These are phyloP conservation scores for Penicillium brevicompactum DNA, from an alignment of 2,329 filamentous ascomycete species.

Conservation along the genomic window DNA sequence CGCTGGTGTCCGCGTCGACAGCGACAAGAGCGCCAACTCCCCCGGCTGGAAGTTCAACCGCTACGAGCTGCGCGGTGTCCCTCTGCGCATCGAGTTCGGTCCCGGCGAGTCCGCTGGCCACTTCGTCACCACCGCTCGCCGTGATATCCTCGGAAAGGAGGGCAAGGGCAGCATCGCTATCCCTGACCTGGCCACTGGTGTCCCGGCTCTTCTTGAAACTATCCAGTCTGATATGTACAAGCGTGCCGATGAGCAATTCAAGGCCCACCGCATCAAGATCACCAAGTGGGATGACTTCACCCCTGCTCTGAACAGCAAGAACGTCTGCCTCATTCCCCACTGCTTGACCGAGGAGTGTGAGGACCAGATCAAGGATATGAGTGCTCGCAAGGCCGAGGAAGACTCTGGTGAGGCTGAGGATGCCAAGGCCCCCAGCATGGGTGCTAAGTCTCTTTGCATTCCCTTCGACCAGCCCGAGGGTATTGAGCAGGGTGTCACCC, in stretches of 20 bases:
- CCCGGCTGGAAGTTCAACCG: conserved; percentile 99
- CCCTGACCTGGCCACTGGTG: conserved; percentile 68
- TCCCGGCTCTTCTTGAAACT: conserved; percentile 80
- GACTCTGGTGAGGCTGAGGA: conserved; percentile 70
- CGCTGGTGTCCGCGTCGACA: conserved; percentile 74
- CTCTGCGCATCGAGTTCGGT: conserved; percentile 91
- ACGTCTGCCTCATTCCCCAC: conserved; percentile 88
- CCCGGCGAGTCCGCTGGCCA: conserved; percentile 88
- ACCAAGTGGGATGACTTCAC: conserved; percentile 90
- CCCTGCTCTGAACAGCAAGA: conserved; percentile 86
- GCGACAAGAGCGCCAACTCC: conserved; percentile 84
- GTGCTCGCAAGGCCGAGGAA: conserved; percentile 67
- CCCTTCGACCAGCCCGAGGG: conserved; percentile 85
- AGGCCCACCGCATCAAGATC: conserved; percentile 76
- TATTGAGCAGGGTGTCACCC: conserved; percentile 76
- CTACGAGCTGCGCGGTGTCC: conserved; percentile 96
- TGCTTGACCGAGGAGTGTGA: conserved; percentile 84
- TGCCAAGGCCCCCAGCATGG: conserved; percentile 73
- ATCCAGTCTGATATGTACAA: conserved; percentile 83
- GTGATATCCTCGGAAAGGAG: conserved; percentile 67
- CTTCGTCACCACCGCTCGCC: conserved; percentile 81
- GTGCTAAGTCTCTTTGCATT: conserved; percentile 75
- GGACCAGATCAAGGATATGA: conserved; percentile 92
- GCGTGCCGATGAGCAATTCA: conserved; percentile 77
- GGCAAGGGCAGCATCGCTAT: conserved; percentile 82